Percentiles rank a stretch among this genome's conserved stretches.
phyloP scores from a whole-genome alignment of 2,329 filamentous ascomycete genomes.

The Aspergillus candidus region DNA sequence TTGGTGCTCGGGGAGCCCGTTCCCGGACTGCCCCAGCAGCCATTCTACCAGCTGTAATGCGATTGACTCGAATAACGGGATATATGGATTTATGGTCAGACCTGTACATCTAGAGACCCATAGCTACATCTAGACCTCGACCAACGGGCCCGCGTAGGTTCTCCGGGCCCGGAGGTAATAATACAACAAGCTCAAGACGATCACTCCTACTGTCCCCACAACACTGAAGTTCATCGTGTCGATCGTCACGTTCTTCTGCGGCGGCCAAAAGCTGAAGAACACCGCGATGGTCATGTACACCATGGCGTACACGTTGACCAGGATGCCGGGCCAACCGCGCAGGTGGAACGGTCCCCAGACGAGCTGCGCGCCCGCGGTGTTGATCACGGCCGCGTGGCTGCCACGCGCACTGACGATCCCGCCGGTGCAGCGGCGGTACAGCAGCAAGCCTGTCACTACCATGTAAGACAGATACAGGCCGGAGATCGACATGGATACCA shows the following conservation, averaged over 20 bases:
- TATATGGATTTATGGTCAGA: too few species aligned
- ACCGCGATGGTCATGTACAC: conserved; percentile 43
- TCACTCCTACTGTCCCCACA: conserved; percentile 38
- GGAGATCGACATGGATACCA: conserved; percentile 29
- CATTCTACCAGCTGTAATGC: too few species aligned
- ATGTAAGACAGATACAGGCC: conserved; percentile 29
- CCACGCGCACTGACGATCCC: conserved; percentile 13
- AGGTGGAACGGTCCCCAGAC: conserved; percentile 28
- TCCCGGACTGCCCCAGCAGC: too few species aligned
- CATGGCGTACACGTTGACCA: conserved; percentile 41
- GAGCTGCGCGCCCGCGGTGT: conserved; percentile 22
- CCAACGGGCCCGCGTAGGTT: conserved; percentile 28
- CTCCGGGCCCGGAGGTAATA: conserved; percentile 31
- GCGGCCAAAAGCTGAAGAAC: conserved; percentile 48
- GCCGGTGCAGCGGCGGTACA: conserved; percentile 22
- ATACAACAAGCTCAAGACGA: conserved; percentile 38
- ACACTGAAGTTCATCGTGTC: conserved; percentile 44
- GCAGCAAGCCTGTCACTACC: conserved; percentile 20
- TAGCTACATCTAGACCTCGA: conserved; percentile 12
- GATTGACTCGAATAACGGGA: too few species aligned
- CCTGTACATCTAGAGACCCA: too few species aligned
- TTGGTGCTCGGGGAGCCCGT: too few species aligned
- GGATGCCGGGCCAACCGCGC: conserved; percentile 31
- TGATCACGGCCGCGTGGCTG: conserved; percentile 16
- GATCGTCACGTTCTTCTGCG: conserved; percentile 28